These are phyloP conservation scores for Lizonia empirigonia DNA, from an alignment of 2,329 filamentous ascomycete genomes.

Conservation along the genomic window DNA sequence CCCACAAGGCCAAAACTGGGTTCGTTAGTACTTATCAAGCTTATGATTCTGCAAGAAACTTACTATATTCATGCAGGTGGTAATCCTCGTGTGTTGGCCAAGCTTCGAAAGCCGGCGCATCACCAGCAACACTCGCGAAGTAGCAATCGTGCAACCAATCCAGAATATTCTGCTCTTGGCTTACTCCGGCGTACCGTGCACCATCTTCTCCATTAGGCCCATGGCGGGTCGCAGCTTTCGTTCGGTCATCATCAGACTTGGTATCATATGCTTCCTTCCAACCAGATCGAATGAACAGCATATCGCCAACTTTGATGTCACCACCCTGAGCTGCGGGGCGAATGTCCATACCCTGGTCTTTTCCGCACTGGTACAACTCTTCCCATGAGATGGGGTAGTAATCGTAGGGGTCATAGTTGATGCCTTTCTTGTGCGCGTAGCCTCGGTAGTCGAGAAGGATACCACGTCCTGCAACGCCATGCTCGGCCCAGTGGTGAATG, in stretches of 20 bases:
- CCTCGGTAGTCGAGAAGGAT: constrained; percentile 52
- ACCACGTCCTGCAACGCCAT: constrained; percentile 53
- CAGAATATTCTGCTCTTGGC: constrained; percentile 61
- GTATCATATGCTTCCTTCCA: constrained; percentile 64
- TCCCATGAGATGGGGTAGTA: constrained; percentile 51
- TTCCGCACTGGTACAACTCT: constrained; percentile 63
- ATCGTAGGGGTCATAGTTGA: constrained; percentile 51
- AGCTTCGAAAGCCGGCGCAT: constrained; percentile 68
- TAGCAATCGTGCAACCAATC: constrained; percentile 73
- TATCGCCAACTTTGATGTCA: constrained; percentile 65
- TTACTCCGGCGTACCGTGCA: constrained; percentile 56
- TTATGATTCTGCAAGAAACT: neutral
- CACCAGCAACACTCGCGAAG: constrained; percentile 69
- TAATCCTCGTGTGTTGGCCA: constrained; percentile 59
- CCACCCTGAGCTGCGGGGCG: constrained; percentile 59
- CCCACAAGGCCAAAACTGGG: constrained; percentile 47
- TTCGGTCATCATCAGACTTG: constrained; percentile 45
- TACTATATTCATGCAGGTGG: constrained; percentile 20
- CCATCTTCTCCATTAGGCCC: constrained; percentile 49
- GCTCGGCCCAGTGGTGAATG: constrained; percentile 54
- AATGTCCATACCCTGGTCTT: constrained; percentile 66
- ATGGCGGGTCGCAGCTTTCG: constrained; percentile 51
- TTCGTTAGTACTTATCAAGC: neutral
- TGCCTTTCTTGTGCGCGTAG: constrained; percentile 51
- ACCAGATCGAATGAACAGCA: constrained; percentile 69